Base-by-base conservation (phyloP, 2,329 filamentous ascomycete species). In the Fusarium abutilonis region DNA sequence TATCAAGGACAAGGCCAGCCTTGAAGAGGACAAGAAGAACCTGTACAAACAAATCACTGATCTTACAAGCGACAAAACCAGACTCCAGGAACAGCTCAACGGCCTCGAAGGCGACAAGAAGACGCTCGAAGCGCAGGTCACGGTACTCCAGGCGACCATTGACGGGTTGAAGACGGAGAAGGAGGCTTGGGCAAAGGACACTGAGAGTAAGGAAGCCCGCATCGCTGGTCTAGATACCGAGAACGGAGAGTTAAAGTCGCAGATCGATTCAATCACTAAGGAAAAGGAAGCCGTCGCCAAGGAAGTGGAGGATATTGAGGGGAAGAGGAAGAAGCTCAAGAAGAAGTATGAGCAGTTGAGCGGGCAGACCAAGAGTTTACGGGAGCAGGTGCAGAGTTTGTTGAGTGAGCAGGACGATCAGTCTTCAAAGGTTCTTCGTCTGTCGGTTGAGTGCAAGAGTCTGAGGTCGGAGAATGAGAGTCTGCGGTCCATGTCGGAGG, bases 401-500 rank as follows among this genome's bases (percentile, higher is more conserved):
- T 15, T 71, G 31, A 52, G 42, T 11, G 64, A 72, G 1, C 70
- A 72, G 17, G 70, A 71, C 19, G 70, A 72, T 23, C 35, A 48
- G 4, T 54, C 61, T 1, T 68, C 70, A 0, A 63, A 68, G 15
- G 64, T 72, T 5, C 35, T 70, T 43, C 31, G 67, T n/a, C 53
- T 72, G 6, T 51, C 67, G 3, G 65, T 66, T 14, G 70, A 72
- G 47, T 53, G 63, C 9, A 57, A 63, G 26, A 59, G 44, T 9
- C 43, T 72, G 23, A 61, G 68, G 4, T 57, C 56, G 0, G 70
- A 72, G 50, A 72, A 72, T 43, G 50, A 48, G 9, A 67, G 63
- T 9, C 52, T 72, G 1, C 59, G 60, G 17, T 53, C 51, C 0
- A 14, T 60, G 2, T 71, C 69, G 0, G 68, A 69, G 23, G 57